Percentiles rank a stretch among this genome's conserved stretches.
Evolutionary conservation across 768 basidiomycete genomes (phyloP).

Genomic region (Leccinum imitatum): DNA sequence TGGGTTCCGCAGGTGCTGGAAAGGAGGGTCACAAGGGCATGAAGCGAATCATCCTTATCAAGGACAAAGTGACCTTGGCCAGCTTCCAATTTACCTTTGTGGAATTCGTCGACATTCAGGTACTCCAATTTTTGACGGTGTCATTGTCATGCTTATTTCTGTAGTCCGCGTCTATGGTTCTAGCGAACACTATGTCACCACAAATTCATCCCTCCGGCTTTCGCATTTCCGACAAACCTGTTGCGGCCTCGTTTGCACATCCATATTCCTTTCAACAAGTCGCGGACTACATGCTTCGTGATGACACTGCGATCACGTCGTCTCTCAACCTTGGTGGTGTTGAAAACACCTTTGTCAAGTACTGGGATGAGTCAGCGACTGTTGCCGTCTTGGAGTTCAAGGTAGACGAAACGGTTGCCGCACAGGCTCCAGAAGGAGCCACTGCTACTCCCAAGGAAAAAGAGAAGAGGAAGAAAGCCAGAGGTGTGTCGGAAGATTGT

Average conservation of each 20-base stretch:
- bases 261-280: slow-evolving; percentile 86
- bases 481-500: slow-evolving; percentile 38
- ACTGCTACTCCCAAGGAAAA: slow-evolving; percentile 60
- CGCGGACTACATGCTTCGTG: slow-evolving; percentile 68
- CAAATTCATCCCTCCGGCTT: slow-evolving; percentile 91
- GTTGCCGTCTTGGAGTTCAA: slow-evolving; percentile 76
- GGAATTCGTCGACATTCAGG: slow-evolving; percentile 84
- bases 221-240: slow-evolving; percentile 83
- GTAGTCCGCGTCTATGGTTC: slow-evolving; percentile 78
- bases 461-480: slow-evolving; percentile 53
- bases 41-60: slow-evolving; percentile 83
- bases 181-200: slow-evolving; percentile 86
- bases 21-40: slow-evolving; percentile 84
- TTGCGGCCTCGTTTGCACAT: slow-evolving; percentile 92
- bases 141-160: slow-evolving; percentile 11
- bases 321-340: slow-evolving; percentile 68
- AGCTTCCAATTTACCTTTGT: slow-evolving; percentile 96
- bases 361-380: slow-evolving; percentile 90
- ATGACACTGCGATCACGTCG: slow-evolving; percentile 73
- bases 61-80: slow-evolving; percentile 82
- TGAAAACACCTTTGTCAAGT: slow-evolving; percentile 75
- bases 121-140: slow-evolving; percentile 31
- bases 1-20: slow-evolving; percentile 72
- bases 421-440: slow-evolving; percentile 24
- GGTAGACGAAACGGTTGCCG: slow-evolving; percentile 54